These are phyloP conservation scores for Clavispora santaluciae DNA, from an alignment of 805 yeast genomes.

Conservation along the genomic window DNA sequence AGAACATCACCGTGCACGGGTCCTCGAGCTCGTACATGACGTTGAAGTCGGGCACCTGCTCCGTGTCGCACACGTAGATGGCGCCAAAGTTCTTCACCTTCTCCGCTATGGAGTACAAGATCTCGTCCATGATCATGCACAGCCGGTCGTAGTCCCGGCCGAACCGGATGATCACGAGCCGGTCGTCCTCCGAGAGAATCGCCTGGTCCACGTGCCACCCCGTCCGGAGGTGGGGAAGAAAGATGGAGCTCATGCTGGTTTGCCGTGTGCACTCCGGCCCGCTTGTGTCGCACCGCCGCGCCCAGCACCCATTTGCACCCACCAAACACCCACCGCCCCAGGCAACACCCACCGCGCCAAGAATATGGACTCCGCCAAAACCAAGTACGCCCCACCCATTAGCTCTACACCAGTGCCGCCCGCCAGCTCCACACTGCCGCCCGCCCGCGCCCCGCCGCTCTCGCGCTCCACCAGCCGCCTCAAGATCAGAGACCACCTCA, in stretches of 20 bases:
- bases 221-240: slow-evolving; percentile 17
- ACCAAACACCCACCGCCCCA: too few relatives aligned
- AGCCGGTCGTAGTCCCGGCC: slow-evolving; percentile 74
- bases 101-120: slow-evolving; percentile 73
- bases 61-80: slow-evolving; percentile 83
- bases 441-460: neutral
- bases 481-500: slow-evolving; percentile 1
- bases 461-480: slow-evolving; percentile 1
- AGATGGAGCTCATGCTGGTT: slow-evolving; percentile 15
- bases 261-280: too few relatives aligned
- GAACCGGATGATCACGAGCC: slow-evolving; percentile 83
- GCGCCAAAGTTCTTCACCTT: slow-evolving; percentile 84
- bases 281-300: neutral
- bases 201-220: slow-evolving; percentile 93
- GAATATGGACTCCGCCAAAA: too few relatives aligned
- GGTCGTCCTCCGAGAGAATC: slow-evolving; percentile 81
- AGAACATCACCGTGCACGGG: slow-evolving; percentile 90
- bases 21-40: slow-evolving; percentile 87
- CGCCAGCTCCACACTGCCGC: neutral
- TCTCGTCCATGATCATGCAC: slow-evolving; percentile 89
- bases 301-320: slow-evolving; percentile 2
- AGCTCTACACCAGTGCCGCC: too few relatives aligned
- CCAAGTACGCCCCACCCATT: too few relatives aligned
- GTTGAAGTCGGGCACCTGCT: slow-evolving; percentile 83
- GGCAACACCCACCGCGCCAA: too few relatives aligned